phyloP scores from a whole-genome alignment of 768 basidiomycete species.

The Rhizopogon rudus region DNA sequence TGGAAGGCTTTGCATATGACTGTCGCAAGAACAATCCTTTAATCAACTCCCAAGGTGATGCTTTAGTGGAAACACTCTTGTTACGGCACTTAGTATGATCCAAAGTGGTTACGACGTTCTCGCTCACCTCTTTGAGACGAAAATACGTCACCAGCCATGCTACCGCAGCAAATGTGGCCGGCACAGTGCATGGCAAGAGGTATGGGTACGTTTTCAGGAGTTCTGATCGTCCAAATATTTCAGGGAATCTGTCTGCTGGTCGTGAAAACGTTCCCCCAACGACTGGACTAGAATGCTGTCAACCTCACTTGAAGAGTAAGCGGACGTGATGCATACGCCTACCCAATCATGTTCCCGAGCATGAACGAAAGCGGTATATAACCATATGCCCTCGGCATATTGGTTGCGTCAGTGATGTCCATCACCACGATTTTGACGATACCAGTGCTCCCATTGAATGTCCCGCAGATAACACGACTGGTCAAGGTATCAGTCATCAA shows the following conservation, averaged over 20 bases:
- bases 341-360: slow-evolving; percentile 35
- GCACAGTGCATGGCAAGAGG: slow-evolving; percentile 63
- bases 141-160: slow-evolving; percentile 45
- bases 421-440: slow-evolving; percentile 36
- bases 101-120: background rate
- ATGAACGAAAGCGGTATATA: slow-evolving; percentile 47
- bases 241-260: slow-evolving; percentile 64
- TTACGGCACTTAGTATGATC: background rate
- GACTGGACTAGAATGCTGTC: slow-evolving; percentile 42
- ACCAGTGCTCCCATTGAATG: slow-evolving; percentile 44
- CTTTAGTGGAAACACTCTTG: background rate
- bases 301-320: background rate
- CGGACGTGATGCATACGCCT: slow-evolving; percentile 10
- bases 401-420: slow-evolving; percentile 25
- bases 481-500: background rate
- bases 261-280: slow-evolving; percentile 61
- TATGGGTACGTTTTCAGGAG: slow-evolving; percentile 70
- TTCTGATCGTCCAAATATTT: slow-evolving; percentile 44
- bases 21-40: background rate
- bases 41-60: background rate
- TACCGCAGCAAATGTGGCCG: slow-evolving; percentile 48
- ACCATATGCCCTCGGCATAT: slow-evolving; percentile 37
- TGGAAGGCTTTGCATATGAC: background rate
- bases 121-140: slow-evolving; percentile 49
- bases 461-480: slow-evolving; percentile 35